Base-by-base conservation (phyloP, 1,139 yeast genomes). In the Yamadazyma friedrichii region DNA sequence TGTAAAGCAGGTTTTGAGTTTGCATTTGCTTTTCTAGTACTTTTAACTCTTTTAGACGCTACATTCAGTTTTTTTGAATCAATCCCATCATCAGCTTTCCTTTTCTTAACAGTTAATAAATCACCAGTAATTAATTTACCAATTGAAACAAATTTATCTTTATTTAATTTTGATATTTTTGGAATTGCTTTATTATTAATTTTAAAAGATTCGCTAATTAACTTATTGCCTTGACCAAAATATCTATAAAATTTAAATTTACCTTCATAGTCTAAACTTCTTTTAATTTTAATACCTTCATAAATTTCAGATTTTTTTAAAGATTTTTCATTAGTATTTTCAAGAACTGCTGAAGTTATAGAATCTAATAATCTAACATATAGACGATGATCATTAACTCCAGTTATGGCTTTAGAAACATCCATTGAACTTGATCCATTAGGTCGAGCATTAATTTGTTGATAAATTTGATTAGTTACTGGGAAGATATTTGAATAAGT, bases 221-320 rank as follows among this genome's bases (percentile, higher is more conserved):
- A 17, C 8, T 9, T 16, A 34, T 12, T 48, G 37, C 36, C 49
- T 46, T 27, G 13, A 17, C 44, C 73, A 47, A 83, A 80, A 50
- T 86, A 82, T 31, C 95, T 68, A 56, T 80, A 87, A 51, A 80
- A 86, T 53, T 86, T 85, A 48, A 74, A 70, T 50, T 88, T 80
- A 0, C 95, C 94, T 45, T 79, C 81, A 49, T 82, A 81, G 53
- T 86, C 94, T 45, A 82, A 78, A 22, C 83, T 82, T 44, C 87
- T 70, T 1, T 84, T 71, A 2, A 88, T 62, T 1, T 74, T 48
- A 9, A 53, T 41, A 3, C 58, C 48, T 6, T 50, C 52, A 41
- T 61, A 59, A 15, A 55, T 53, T 32, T 63, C 67, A 32, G 51
- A 50, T 8, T 46, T 45, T 36, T 59, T 62, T 6, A 61, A 40